Evolutionary conservation across 805 yeast genomes (phyloP).

Genomic region (Pichia ethanolica): DNA sequence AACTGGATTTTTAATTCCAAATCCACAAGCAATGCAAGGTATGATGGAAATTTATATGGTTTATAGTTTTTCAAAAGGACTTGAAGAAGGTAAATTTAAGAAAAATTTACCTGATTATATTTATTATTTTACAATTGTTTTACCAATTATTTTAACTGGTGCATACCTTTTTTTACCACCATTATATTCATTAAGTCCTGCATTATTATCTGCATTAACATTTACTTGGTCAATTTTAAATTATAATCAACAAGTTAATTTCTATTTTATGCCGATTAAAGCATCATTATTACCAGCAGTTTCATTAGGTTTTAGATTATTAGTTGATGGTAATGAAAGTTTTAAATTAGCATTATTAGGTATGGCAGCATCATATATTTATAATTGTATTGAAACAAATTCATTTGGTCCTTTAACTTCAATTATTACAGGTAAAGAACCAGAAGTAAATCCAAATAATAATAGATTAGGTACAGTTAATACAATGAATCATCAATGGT

Average conservation of each 20-base stretch:
- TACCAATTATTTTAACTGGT: conserved; percentile 37
- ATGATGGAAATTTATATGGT: conserved; percentile 49
- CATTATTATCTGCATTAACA: conserved; percentile 47
- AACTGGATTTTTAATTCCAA: conserved; percentile 41
- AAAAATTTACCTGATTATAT: conserved; percentile 46
- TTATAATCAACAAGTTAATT: conserved; percentile 45
- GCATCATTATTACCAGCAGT: conserved; percentile 47
- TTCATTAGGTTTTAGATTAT: conserved; percentile 35
- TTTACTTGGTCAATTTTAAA: conserved; percentile 56
- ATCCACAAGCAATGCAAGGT: conserved; percentile 36
- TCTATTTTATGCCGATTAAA: conserved; percentile 45
- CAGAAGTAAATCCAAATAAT: conserved; percentile 14
- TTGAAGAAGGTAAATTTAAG: conserved; percentile 46
- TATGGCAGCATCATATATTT: conserved; percentile 47
- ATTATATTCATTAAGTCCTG: conserved; percentile 25
- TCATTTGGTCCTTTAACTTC: conserved; percentile 41
- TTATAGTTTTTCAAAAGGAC: conserved; percentile 48
- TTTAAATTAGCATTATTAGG: conserved; percentile 42
- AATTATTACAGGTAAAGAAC: conserved; percentile 25
- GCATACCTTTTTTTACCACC: conserved; percentile 26
- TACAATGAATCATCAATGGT: conserved; percentile 25
- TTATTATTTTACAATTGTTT: conserved; percentile 43
- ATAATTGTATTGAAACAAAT: conserved; percentile 54
- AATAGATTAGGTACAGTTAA: conserved; percentile 27
- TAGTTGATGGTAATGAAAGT: conserved; percentile 37